Percentiles rank a stretch among this genome's conserved stretches.
Conservation (phyloP, 177 flowering plant genomes). For the Vitis hybrid region DNA sequence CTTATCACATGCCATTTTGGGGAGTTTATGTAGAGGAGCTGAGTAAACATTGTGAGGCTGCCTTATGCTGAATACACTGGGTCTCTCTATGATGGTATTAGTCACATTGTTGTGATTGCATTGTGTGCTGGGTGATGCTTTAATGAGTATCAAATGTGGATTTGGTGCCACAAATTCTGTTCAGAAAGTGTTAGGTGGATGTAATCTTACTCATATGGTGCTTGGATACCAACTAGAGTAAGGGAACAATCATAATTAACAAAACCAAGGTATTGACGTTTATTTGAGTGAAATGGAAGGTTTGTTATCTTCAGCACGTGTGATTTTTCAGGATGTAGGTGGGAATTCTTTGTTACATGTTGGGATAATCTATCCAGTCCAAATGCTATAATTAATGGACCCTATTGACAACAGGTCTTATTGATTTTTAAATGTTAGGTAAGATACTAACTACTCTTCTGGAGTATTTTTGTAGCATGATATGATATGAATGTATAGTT, state of each 20-base stretch:
- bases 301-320: not conserved
- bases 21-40: not conserved
- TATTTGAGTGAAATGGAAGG: not conserved
- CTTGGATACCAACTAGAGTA: not conserved
- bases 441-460: no score
- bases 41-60: not conserved
- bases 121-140: constrained; percentile 4
- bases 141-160: constrained; percentile 4
- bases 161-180: not conserved
- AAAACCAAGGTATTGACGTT: not conserved
- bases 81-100: not conserved
- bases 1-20: constrained; percentile 4
- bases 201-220: not conserved
- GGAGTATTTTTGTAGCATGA: constrained; percentile 1
- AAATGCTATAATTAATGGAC: not conserved
- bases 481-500: not conserved
- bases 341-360: not conserved
- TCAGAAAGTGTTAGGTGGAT: not conserved
- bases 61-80: constrained; percentile 4
- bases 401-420: not conserved
- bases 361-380: not conserved
- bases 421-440: not conserved
- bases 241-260: not conserved
- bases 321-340: not conserved
- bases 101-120: not conserved